A percentile compares a stretch with the other conserved stretches of the same genome.
These are phyloP conservation scores for Arabidopsis lyrata DNA, from an alignment of 441 rosid genomes.

Conservation along the genomic window DNA sequence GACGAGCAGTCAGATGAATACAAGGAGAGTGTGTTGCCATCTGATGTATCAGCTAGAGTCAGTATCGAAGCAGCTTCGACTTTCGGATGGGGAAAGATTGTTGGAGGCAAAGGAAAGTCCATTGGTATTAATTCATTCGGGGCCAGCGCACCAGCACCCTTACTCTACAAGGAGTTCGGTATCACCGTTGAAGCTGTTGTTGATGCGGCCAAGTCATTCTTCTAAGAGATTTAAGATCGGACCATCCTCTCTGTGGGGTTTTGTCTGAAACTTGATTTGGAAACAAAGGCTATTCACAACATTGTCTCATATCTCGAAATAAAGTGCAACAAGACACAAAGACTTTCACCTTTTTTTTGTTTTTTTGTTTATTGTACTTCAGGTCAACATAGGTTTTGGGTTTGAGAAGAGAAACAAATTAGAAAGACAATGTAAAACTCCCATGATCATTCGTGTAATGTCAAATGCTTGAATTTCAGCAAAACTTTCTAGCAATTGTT, in stretches of 20 bases:
- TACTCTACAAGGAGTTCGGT: constrained; percentile 61
- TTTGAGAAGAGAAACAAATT: constrained; percentile 36
- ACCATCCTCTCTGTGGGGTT: constrained; percentile 1
- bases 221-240: constrained; percentile 38
- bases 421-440: constrained; percentile 40
- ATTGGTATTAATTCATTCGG: constrained; percentile 59
- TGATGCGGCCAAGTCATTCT: constrained; percentile 57
- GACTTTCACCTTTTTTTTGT: constrained; percentile 2
- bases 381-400: constrained; percentile 41
- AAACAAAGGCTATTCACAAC: constrained; percentile 21
- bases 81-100: constrained; percentile 63
- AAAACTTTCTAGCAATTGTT: not conserved
- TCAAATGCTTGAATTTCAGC: constrained; percentile 27
- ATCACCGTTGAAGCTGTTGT: constrained; percentile 57
- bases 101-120: constrained; percentile 60
- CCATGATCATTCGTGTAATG: constrained; percentile 18
- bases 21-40: constrained; percentile 63
- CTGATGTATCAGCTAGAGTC: constrained; percentile 57
- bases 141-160: constrained; percentile 61
- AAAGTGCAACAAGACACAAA: constrained; percentile 33
- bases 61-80: constrained; percentile 70
- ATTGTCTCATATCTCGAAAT: constrained; percentile 39
- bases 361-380: constrained; percentile 30
- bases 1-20: constrained; percentile 58
- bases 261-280: constrained; percentile 26